Conservation (phyloP, 2,329 filamentous ascomycete species). For the Alternaria longipes region DNA sequence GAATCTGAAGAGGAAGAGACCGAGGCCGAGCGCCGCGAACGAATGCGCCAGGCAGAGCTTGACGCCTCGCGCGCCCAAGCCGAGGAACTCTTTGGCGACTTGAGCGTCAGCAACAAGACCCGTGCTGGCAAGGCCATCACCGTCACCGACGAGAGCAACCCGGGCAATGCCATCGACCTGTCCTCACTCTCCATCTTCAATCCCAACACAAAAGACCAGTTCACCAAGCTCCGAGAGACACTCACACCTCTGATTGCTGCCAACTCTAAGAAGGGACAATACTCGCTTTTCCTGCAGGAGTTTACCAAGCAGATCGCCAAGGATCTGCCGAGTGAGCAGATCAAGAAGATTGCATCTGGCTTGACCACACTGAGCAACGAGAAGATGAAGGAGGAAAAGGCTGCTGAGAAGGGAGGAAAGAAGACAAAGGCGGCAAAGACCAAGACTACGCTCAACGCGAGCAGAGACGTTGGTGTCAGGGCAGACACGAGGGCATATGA, state of each 20-base stretch:
- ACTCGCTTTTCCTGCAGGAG: conserved; percentile 88
- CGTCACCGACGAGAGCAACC: conserved; percentile 75
- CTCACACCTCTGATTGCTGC: conserved; percentile 79
- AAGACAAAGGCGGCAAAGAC: conserved; percentile 97
- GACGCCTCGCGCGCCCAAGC: conserved; percentile 90
- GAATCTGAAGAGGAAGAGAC: conserved; percentile 75
- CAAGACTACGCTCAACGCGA: conserved; percentile 81
- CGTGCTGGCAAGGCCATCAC: conserved; percentile 72
- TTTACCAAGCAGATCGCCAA: conserved; percentile 87
- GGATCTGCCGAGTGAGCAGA: conserved; percentile 88
- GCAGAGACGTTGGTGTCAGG: conserved; percentile 62
- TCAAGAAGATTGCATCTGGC: conserved; percentile 92
- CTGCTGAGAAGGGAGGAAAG: conserved; percentile 91
- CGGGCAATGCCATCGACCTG: conserved; percentile 82
- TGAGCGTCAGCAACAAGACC: conserved; percentile 76
- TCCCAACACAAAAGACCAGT: conserved; percentile 86
- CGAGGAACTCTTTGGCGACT: conserved; percentile 85
- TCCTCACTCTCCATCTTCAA: conserved; percentile 84
- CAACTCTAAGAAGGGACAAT: conserved; percentile 89
- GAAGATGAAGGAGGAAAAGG: conserved; percentile 99
- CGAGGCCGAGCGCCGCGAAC: conserved; percentile 75
- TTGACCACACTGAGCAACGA: conserved; percentile 94
- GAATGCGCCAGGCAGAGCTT: conserved; percentile 81
- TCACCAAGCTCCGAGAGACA: conserved; percentile 78
- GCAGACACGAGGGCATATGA: conserved; percentile 83